Conservation (phyloP, 495 filamentous ascomycete species). For the Neurospora tetrasperma region DNA sequence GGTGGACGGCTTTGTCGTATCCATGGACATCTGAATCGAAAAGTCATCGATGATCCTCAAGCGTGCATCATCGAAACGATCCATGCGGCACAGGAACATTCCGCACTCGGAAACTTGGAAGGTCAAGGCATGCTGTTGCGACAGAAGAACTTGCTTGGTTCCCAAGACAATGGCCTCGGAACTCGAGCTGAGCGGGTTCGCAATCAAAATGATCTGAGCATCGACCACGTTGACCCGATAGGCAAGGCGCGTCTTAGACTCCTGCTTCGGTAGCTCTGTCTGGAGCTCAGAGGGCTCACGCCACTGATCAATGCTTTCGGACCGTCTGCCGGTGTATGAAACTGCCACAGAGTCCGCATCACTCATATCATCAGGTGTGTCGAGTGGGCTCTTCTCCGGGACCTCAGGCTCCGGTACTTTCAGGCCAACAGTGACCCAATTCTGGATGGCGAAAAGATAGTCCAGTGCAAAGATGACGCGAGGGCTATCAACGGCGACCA, state of each 20-base stretch:
- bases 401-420: constrained; percentile 49
- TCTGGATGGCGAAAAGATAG: constrained; percentile 82
- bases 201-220: constrained; percentile 90
- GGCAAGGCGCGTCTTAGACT: constrained; percentile 59
- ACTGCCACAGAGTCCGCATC: constrained; percentile 44
- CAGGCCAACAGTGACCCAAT: constrained; percentile 61
- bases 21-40: constrained; percentile 79
- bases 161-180: constrained; percentile 94
- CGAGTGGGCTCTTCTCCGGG: constrained; percentile 42
- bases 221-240: constrained; percentile 92
- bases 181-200: constrained; percentile 77
- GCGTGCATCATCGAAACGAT: constrained; percentile 77
- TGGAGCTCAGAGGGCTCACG: not conserved
- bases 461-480: constrained; percentile 90
- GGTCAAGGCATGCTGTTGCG: constrained; percentile 87
- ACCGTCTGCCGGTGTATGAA: constrained; percentile 20
- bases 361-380: constrained; percentile 48
- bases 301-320: constrained; percentile 14
- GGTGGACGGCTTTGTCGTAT: constrained; percentile 58
- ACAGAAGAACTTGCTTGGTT: constrained; percentile 85
- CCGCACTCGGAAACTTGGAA: constrained; percentile 86
- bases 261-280: constrained; percentile 15
- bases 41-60: constrained; percentile 94
- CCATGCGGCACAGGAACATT: constrained; percentile 98
- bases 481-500: constrained; percentile 92